Percentiles rank a stretch among this genome's conserved stretches.
Conservation (phyloP, 2,329 filamentous ascomycete species). For the Trichoderma sp. region DNA sequence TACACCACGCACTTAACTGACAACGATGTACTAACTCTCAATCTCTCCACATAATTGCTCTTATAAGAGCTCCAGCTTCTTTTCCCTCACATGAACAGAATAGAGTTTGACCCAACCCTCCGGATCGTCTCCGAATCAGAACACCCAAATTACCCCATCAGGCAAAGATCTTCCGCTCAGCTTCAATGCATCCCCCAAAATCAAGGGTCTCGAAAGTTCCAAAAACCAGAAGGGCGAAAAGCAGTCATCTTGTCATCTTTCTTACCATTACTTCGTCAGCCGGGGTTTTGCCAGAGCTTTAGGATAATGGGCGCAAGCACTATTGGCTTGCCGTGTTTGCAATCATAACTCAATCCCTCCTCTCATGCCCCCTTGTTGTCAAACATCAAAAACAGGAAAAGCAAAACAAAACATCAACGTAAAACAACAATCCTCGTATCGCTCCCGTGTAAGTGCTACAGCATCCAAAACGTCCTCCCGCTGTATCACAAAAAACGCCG, state of each 20-base stretch:
- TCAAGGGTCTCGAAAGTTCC: slow-evolving; percentile 13
- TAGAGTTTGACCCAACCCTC: not conserved
- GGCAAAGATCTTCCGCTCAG: not conserved
- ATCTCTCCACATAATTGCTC: not conserved
- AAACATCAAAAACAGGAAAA: not conserved
- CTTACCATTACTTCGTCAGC: not conserved
- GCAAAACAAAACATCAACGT: not conserved
- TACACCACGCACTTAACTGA: too few relatives aligned
- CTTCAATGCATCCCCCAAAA: not conserved
- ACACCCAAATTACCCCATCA: not conserved
- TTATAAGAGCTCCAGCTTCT: not conserved
- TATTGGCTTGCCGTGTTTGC: not conserved
- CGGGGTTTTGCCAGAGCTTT: not conserved
- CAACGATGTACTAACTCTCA: not conserved
- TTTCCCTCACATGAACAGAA: not conserved
- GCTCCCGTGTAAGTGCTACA: not conserved
- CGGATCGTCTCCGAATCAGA: not conserved
- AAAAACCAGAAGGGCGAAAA: not conserved
- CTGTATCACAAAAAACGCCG: not conserved
- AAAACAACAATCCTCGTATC: not conserved
- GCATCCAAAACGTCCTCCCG: not conserved
- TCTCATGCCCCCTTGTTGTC: not conserved
- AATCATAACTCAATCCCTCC: not conserved
- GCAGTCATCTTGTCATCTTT: not conserved
- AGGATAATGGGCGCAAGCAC: not conserved